A percentile compares a stretch with the other conserved stretches of the same genome.
phyloP scores from a whole-genome alignment of 768 basidiomycete species.

The Rhodotorula toruloides region DNA sequence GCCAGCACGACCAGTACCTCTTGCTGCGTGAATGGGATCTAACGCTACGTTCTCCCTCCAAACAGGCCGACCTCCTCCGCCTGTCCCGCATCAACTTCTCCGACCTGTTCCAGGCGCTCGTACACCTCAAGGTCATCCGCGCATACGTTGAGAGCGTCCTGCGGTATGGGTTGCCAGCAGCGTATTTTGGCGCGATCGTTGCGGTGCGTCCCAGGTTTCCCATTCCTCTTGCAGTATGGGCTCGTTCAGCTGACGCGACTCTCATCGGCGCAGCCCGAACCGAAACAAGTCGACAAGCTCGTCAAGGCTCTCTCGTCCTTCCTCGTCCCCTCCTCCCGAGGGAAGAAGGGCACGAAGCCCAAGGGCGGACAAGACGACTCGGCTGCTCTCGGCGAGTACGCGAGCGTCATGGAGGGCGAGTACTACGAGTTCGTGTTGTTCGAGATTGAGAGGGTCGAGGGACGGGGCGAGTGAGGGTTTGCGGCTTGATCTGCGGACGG shows the following conservation, averaged over 20 bases:
- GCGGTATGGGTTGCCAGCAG: conserved; percentile 88
- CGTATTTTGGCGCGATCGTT: conserved; percentile 73
- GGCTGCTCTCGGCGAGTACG: conserved; percentile 84
- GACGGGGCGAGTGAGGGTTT: neutral
- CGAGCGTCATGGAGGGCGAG: conserved; percentile 88
- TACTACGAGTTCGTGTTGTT: conserved; percentile 91
- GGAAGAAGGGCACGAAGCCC: conserved; percentile 50
- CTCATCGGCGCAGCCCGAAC: conserved; percentile 64
- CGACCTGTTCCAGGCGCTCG: conserved; percentile 87
- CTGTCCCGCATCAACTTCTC: conserved; percentile 92
- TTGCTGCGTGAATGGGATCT: neutral
- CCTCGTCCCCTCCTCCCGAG: conserved; percentile 66
- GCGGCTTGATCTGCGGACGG: no score
- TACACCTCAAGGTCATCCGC: conserved; percentile 85
- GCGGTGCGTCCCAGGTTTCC: conserved; percentile 56
- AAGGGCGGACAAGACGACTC: conserved; percentile 50
- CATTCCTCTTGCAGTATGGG: no score
- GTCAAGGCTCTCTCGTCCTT: conserved; percentile 72
- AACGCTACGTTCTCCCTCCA: neutral
- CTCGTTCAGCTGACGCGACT: neutral
- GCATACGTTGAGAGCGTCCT: conserved; percentile 92
- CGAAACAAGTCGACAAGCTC: conserved; percentile 73
- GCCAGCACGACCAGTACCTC: no score
- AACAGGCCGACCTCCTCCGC: conserved; percentile 80
- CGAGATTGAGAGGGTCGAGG: conserved; percentile 62